These are phyloP conservation scores for Sporisorium exsertum DNA, from an alignment of 1,284 basidiomycete species.

Conservation along the genomic window DNA sequence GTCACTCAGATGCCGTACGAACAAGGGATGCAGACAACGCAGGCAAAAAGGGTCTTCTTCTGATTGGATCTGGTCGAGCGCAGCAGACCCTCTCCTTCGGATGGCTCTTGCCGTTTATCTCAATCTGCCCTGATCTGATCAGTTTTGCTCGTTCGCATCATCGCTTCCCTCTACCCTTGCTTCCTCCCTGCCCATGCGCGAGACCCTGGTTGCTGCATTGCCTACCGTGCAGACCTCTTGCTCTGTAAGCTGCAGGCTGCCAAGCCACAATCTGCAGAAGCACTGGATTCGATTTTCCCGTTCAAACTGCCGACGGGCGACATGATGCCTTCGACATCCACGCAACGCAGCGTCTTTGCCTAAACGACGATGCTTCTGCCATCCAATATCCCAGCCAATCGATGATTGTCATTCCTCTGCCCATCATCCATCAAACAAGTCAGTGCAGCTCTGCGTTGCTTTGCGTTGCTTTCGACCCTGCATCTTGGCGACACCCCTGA, in stretches of 20 bases:
- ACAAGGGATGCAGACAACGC: neutral
- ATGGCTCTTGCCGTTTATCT: neutral
- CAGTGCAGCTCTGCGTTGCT: no score
- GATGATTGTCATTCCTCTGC: neutral
- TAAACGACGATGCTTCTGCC: no score
- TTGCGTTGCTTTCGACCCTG: neutral
- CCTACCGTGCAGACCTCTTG: no score
- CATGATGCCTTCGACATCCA: neutral
- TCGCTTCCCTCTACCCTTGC: neutral
- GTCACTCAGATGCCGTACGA: neutral
- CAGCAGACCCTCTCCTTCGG: neutral
- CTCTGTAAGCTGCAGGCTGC: no score
- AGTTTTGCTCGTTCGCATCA: neutral
- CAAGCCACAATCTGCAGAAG: neutral
- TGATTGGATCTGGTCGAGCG: no score
- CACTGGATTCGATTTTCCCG: neutral
- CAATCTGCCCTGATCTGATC: neutral
- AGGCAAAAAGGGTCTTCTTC: neutral
- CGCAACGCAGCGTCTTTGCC: no score
- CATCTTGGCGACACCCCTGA: neutral
- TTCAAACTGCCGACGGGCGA: neutral
- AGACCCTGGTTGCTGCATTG: neutral
- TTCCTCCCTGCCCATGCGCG: neutral
- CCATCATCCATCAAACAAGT: no score
- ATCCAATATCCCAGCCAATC: neutral